Base-by-base conservation (phyloP, 352 stramenopile species). In the Globisporangium recalcitrans region DNA sequence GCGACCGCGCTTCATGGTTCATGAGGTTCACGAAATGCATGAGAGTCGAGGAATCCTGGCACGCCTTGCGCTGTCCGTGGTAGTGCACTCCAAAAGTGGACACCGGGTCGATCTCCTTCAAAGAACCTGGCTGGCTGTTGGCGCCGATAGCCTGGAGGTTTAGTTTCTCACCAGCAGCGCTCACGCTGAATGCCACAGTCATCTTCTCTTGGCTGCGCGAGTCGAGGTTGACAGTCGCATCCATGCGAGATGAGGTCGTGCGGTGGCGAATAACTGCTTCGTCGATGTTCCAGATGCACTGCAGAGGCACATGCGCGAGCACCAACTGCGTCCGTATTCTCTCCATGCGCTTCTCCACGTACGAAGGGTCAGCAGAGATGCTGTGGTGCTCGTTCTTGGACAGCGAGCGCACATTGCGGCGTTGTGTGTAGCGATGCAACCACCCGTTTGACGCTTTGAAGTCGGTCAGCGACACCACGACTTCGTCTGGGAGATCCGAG, bases 391-490 rank as follows among this genome's bases (percentile, higher is more conserved):
- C 55, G 56, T 63, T 62, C 52, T 86, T 87, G 9, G 82, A 72
- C 1, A 86, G 65, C 10, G 79, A 82, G 8, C 82, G 80, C 47
- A 93, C 73, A 47, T 86, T 91, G 11, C 82, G 71, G 57, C 84
- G 73, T 54, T 90, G 80, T 59, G 90, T 77, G 67, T 93, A 93
- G 26, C 84, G 72, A 42, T 91, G 82, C 40, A 93, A 55, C 84
- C 84, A 93, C 31, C 84, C 84, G 64, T 93, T 93, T 9, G 84
- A 93, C 0, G 84, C 84, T 63, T 93, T 93, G 64, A 93, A 93
- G 44, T 90, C 84, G 21, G 75, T 90, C 5, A 93, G 75, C n/a
- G 84, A 90, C 63, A 88, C 68, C 27, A 93, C 65, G 2, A 91
- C 80, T 54, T 93, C 81, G 22, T 88, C 81, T 3, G 83, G 76